Evolutionary conservation across 2,329 filamentous ascomycete species (phyloP).

Genomic region (Sphaerulina vaccinii): DNA sequence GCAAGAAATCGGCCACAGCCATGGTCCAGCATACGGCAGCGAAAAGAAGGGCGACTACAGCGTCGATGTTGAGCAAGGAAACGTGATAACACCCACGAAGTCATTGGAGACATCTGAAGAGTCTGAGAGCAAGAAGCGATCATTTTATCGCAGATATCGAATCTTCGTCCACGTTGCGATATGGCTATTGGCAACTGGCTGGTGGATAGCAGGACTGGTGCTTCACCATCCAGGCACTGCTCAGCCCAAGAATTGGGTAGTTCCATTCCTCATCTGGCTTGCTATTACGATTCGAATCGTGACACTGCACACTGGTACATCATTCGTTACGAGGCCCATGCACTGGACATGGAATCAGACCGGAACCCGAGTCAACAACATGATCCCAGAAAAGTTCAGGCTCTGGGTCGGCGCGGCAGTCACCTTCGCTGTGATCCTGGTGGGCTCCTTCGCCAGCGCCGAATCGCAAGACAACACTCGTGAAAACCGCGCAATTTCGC

Average conservation of each 20-base stretch:
- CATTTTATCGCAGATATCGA: slow-evolving; percentile 49
- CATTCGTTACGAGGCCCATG: slow-evolving; percentile 65
- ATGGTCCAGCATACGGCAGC: slow-evolving; percentile 18
- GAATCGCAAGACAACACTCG: slow-evolving; percentile 75
- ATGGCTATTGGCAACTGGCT: slow-evolving; percentile 45
- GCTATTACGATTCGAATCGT: slow-evolving; percentile 70
- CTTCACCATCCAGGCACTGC: slow-evolving; percentile 71
- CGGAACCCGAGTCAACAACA: slow-evolving; percentile 55
- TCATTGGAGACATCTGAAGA: slow-evolving; percentile 16
- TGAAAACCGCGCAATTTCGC: slow-evolving; percentile 73
- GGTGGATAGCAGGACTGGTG: slow-evolving; percentile 75
- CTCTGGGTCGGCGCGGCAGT: slow-evolving; percentile 61
- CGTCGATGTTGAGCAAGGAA: slow-evolving; percentile 27
- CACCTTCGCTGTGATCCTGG: slow-evolving; percentile 69
- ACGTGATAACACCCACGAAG: slow-evolving; percentile 20
- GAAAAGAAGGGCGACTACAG: slow-evolving; percentile 25
- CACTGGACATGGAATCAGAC: slow-evolving; percentile 67
- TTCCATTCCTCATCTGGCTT: slow-evolving; percentile 81
- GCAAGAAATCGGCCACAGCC: slow-evolving; percentile 20
- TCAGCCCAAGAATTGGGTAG: slow-evolving; percentile 76
- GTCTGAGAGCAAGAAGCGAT: slow-evolving; percentile 27
- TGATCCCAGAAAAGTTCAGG: slow-evolving; percentile 67
- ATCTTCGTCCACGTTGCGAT: slow-evolving; percentile 41
- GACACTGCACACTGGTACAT: slow-evolving; percentile 70
- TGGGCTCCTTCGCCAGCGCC: slow-evolving; percentile 72